A percentile compares a stretch with the other conserved stretches of the same genome.
phyloP scores from a whole-genome alignment of 2,329 filamentous ascomycete genomes.

The Chaetomiaceae sp. region DNA sequence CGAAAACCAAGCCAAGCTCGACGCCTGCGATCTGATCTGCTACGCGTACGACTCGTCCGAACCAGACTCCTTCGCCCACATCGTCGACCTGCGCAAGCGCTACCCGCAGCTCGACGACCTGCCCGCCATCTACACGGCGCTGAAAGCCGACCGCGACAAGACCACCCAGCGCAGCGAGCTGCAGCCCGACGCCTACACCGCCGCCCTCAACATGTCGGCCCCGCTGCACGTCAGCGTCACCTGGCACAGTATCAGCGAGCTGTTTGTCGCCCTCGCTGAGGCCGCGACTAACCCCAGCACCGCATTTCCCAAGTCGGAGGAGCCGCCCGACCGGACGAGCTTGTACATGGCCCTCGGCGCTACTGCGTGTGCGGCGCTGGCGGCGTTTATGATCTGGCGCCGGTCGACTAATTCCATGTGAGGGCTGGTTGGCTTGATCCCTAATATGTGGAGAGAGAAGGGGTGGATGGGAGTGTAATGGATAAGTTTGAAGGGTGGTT shows the following conservation, averaged over 20 bases:
- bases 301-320: conserved; percentile 84
- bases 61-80: conserved; percentile 90
- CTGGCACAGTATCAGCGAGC: conserved; percentile 88
- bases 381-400: conserved; percentile 62
- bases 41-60: conserved; percentile 97
- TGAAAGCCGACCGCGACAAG: conserved; percentile 95
- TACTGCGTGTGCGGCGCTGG: conserved; percentile 57
- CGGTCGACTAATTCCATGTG: conserved; percentile 40
- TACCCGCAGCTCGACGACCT: conserved; percentile 83
- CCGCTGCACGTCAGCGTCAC: conserved; percentile 92
- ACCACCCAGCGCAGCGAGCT: conserved; percentile 89
- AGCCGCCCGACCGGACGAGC: conserved; percentile 79
- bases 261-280: conserved; percentile 89
- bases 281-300: conserved; percentile 84
- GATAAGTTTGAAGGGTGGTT: too few relatives aligned
- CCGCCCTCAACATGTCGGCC: conserved; percentile 77
- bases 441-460: too few relatives aligned
- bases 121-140: conserved; percentile 83
- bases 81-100: conserved; percentile 72
- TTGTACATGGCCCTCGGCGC: conserved; percentile 83
- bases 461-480: not conserved
- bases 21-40: conserved; percentile 89
- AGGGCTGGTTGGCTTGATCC: too few relatives aligned
- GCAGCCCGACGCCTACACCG: conserved; percentile 90
- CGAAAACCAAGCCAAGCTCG: conserved; percentile 84